Conservation (phyloP, 306 rosid genomes). For the Inga oerstediana region DNA sequence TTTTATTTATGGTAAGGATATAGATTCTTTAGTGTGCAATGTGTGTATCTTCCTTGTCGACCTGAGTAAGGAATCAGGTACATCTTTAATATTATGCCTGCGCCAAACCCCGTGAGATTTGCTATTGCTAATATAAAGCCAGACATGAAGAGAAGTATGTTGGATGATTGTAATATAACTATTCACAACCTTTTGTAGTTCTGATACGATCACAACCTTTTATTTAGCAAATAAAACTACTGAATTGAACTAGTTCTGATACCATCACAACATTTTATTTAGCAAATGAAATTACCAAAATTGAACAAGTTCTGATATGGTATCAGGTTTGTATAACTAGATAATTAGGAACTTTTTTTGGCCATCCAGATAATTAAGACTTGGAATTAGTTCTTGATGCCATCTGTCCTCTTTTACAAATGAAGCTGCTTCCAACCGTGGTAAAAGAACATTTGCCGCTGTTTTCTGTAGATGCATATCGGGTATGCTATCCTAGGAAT, state of each 20-base stretch:
- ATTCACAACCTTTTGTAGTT: too few species aligned
- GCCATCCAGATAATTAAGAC: neutral
- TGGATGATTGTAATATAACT: neutral
- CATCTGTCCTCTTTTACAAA: neutral
- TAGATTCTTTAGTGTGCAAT: too few species aligned
- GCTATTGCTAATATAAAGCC: neutral
- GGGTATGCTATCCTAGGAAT: neutral
- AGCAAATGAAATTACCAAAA: neutral
- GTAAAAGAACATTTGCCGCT: neutral
- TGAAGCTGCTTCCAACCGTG: neutral
- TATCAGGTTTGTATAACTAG: neutral
- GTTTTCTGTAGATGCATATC: neutral
- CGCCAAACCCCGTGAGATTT: neutral
- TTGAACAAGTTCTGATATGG: neutral
- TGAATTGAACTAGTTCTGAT: too few species aligned
- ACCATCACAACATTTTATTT: too few species aligned
- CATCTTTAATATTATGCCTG: neutral
- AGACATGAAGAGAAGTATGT: neutral
- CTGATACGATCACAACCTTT: neutral
- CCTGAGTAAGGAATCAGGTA: neutral
- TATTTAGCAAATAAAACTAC: too few species aligned
- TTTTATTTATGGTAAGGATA: neutral
- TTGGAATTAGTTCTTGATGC: neutral
- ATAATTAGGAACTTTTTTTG: neutral
- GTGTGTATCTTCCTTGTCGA: neutral